A percentile compares a stretch with the other conserved stretches of the same genome.
phyloP scores from a whole-genome alignment of 306 rosid genomes.

The Acacia melanoxylon region DNA sequence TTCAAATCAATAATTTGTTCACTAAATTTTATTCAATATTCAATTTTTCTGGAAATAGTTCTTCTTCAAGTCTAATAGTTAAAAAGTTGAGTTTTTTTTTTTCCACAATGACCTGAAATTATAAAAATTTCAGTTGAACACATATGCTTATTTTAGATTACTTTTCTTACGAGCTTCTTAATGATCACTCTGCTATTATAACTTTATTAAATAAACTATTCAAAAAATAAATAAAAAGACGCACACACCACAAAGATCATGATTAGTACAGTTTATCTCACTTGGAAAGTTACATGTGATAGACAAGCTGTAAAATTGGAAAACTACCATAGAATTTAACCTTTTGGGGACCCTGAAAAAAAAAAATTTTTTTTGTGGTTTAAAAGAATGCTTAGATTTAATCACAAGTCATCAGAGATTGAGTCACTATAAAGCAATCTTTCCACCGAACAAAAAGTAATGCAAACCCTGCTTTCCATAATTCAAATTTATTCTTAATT shows the following conservation, averaged over 20 bases:
- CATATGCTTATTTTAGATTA: too few species aligned
- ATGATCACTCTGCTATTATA: background rate
- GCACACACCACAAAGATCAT: background rate
- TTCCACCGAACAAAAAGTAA: background rate
- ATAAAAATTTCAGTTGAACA: too few species aligned
- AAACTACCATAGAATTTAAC: background rate
- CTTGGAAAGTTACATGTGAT: background rate
- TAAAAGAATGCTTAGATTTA: background rate
- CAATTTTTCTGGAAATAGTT: too few species aligned
- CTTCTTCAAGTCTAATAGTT: too few species aligned
- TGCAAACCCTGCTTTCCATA: background rate
- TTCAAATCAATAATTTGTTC: too few species aligned
- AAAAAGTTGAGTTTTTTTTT: too few species aligned
- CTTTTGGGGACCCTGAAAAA: too few species aligned
- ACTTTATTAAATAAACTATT: background rate
- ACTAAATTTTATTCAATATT: too few species aligned
- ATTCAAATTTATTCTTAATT: background rate
- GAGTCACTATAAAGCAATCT: background rate
- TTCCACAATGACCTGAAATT: too few species aligned
- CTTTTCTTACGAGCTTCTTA: too few species aligned
- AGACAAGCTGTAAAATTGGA: background rate
- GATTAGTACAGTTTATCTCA: too few species aligned
- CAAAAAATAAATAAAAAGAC: background rate
- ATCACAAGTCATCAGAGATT: background rate
- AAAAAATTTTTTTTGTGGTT: background rate